Conservation (phyloP, 768 basidiomycete genomes). For the Daedaleopsis nitida region DNA sequence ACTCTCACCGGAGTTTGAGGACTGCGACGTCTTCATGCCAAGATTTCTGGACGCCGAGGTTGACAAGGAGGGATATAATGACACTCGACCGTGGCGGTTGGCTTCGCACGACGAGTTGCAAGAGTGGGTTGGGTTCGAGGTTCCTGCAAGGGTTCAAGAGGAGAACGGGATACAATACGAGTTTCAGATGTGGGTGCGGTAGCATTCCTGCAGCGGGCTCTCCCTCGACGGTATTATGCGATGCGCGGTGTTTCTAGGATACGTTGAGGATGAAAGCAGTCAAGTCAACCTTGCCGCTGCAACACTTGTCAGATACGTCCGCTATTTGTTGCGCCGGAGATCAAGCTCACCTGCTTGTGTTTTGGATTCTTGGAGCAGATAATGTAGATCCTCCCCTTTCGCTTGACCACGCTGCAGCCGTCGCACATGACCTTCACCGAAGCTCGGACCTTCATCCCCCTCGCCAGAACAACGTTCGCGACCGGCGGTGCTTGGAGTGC, state of each 20-base stretch:
- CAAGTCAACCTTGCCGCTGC: constrained; percentile 31
- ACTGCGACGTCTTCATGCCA: constrained; percentile 88
- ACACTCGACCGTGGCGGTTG: constrained; percentile 47
- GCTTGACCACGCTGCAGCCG: constrained; percentile 83
- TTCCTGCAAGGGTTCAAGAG: constrained; percentile 72
- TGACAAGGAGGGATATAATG: constrained; percentile 8
- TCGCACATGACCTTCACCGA: constrained; percentile 96
- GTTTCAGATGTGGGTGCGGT: constrained; percentile 93
- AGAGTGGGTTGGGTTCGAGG: constrained; percentile 81
- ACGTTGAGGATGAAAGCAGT: background rate
- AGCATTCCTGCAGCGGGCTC: background rate
- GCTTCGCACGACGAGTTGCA: constrained; percentile 64
- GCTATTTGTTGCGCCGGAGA: background rate
- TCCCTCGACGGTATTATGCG: constrained; percentile 2
- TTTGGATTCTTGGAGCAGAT: constrained; percentile 94
- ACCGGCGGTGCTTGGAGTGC: constrained; percentile 25
- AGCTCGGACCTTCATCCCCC: constrained; percentile 96
- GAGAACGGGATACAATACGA: constrained; percentile 87
- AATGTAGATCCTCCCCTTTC: constrained; percentile 91
- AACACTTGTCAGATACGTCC: background rate
- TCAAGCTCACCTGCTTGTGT: constrained; percentile 83
- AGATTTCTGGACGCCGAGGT: constrained; percentile 51
- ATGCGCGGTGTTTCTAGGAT: background rate
- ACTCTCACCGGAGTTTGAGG: constrained; percentile 67
- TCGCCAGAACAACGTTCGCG: constrained; percentile 41